These are phyloP conservation scores for Urtica urens DNA, from an alignment of 306 rosid species.

Conservation along the genomic window DNA sequence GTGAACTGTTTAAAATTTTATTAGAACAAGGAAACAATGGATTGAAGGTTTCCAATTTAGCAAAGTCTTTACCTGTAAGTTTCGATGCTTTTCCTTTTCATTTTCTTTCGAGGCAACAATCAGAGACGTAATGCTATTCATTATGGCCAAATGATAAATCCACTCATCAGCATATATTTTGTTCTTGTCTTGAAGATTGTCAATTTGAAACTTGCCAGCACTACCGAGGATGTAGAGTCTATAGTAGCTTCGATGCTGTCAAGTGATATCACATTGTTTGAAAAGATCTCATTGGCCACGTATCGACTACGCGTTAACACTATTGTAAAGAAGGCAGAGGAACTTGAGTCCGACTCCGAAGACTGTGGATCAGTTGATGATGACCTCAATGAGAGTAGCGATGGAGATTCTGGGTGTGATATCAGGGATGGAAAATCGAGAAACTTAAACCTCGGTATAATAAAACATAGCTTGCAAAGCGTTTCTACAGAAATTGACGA, in stretches of 20 bases:
- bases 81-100: not conserved
- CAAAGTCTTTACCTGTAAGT: constrained; percentile 51
- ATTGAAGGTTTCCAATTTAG: constrained; percentile 63
- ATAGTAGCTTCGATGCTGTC: constrained; percentile 65
- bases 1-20: constrained; percentile 62
- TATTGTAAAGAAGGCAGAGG: constrained; percentile 44
- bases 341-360: constrained; percentile 62
- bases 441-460: constrained; percentile 17
- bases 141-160: not conserved
- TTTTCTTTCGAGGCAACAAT: not conserved
- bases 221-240: constrained; percentile 60
- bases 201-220: constrained; percentile 53
- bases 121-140: too few relatives aligned
- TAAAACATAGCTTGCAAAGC: constrained; percentile 24
- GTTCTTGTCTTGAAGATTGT: constrained; percentile 46
- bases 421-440: constrained; percentile 29
- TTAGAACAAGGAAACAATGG: constrained; percentile 71
- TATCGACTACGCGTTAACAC: constrained; percentile 67
- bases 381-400: constrained; percentile 35
- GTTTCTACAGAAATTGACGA: constrained; percentile 78
- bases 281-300: constrained; percentile 81
- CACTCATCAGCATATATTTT: constrained; percentile 12
- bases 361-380: constrained; percentile 81
- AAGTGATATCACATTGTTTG: constrained; percentile 87
- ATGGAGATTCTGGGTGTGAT: constrained; percentile 48